phyloP scores from a whole-genome alignment of 768 basidiomycete species.

The Termitomyces heimii region DNA sequence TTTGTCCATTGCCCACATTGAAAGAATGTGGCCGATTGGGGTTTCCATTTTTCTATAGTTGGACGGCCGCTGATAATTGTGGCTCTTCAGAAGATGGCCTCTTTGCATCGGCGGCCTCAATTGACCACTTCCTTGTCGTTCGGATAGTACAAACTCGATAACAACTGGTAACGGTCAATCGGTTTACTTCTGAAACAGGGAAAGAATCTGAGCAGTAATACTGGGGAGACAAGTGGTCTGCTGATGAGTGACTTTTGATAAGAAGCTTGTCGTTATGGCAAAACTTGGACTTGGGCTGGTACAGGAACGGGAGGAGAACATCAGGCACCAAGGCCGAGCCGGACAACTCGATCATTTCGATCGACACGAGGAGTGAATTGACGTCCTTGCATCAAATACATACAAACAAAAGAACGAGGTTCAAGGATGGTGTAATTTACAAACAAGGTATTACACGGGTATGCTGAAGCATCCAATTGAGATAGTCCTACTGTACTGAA shows the following conservation, averaged over 20 bases:
- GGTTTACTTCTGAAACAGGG: background rate
- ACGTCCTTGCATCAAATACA: too few species aligned
- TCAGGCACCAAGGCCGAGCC: background rate
- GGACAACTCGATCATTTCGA: background rate
- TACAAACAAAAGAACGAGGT: background rate
- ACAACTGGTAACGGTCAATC: background rate
- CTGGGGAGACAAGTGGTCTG: background rate
- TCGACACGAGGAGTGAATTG: background rate
- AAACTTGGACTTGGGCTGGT: background rate
- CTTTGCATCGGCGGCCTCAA: background rate
- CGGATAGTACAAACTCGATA: background rate
- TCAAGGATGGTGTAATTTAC: too few species aligned
- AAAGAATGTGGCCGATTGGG: background rate
- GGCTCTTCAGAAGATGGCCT: background rate
- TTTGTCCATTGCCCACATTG: constrained; percentile 5
- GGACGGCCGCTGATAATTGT: background rate
- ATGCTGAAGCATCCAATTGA: background rate
- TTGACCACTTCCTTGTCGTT: background rate
- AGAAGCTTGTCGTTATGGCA: background rate
- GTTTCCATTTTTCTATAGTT: constrained; percentile 1
- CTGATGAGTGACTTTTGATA: background rate
- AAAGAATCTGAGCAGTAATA: background rate
- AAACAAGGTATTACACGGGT: background rate
- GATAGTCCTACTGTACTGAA: constrained; percentile 28
- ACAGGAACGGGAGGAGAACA: background rate